Percentiles rank a stretch among this genome's conserved stretches.
phyloP scores from a whole-genome alignment of 2,329 filamentous ascomycete species.

The Dothistroma septosporum region DNA sequence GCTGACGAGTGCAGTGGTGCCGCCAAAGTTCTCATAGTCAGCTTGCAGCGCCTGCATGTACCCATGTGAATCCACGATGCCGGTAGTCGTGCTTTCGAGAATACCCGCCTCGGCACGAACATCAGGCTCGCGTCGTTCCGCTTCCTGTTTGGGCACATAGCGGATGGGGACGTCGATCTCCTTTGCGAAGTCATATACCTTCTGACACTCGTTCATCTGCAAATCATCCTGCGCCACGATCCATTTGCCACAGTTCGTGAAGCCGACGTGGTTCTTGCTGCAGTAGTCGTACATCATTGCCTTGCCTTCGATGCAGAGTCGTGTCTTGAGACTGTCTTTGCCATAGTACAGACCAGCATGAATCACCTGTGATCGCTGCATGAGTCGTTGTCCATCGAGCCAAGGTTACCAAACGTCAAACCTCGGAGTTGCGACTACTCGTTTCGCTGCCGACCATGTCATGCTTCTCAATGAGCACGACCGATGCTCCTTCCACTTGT shows the following conservation, averaged over 20 bases:
- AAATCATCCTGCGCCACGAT: constrained; percentile 77
- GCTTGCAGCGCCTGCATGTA: constrained; percentile 79
- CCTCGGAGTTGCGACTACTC: constrained; percentile 83
- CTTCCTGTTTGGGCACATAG: constrained; percentile 64
- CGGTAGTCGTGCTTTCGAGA: constrained; percentile 79
- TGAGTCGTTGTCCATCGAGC: constrained; percentile 3
- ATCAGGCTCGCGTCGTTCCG: constrained; percentile 63
- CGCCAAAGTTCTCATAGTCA: constrained; percentile 71
- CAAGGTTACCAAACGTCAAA: constrained; percentile 27
- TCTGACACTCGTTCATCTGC: constrained; percentile 62
- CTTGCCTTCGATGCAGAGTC: constrained; percentile 74
- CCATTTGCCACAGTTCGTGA: constrained; percentile 83
- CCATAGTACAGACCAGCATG: constrained; percentile 95
- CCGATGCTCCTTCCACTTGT: constrained; percentile 55
- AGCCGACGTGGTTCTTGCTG: constrained; percentile 59
- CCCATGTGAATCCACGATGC: constrained; percentile 83
- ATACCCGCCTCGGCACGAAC: constrained; percentile 69
- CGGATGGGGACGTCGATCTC: constrained; percentile 63
- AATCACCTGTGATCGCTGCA: constrained; percentile 63
- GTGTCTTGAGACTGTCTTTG: constrained; percentile 68
- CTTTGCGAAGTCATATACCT: constrained; percentile 52
- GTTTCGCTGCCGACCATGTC: constrained; percentile 74
- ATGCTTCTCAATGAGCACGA: constrained; percentile 79
- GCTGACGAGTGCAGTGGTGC: constrained; percentile 67
- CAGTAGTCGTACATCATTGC: constrained; percentile 77